A percentile compares a stretch with the other conserved stretches of the same genome.
phyloP scores from a whole-genome alignment of 2,329 filamentous ascomycete genomes.

The Neoarthrinium moseri region DNA sequence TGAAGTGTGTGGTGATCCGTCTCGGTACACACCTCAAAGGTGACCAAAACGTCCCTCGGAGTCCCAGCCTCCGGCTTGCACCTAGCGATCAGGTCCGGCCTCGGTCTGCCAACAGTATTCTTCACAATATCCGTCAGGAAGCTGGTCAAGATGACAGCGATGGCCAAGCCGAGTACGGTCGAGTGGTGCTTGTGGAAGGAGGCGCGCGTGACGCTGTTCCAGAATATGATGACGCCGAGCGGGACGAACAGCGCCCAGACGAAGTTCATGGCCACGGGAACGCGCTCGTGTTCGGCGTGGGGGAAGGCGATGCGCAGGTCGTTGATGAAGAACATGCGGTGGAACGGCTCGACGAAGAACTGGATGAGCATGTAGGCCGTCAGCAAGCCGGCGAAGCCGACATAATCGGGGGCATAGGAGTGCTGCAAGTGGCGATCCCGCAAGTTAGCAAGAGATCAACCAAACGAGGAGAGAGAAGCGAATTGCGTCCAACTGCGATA shows the following conservation, averaged over 20 bases:
- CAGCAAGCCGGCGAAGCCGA: conserved; percentile 72
- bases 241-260: conserved; percentile 76
- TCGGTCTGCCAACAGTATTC: conserved; percentile 77
- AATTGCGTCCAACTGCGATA: too few relatives aligned
- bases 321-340: conserved; percentile 89
- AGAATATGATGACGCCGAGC: conserved; percentile 62
- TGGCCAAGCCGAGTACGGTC: conserved; percentile 76
- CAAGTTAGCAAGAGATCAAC: not conserved
- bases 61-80: conserved; percentile 67
- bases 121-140: conserved; percentile 91
- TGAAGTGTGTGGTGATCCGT: conserved; percentile 67
- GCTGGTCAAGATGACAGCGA: conserved; percentile 72
- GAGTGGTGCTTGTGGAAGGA: conserved; percentile 80
- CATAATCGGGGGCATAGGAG: conserved; percentile 86
- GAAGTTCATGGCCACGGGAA: conserved; percentile 77
- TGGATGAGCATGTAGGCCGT: conserved; percentile 66
- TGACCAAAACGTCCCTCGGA: conserved; percentile 52
- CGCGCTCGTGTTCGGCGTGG: conserved; percentile 79
- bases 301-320: conserved; percentile 84
- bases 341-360: conserved; percentile 77
- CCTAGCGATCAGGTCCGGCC: conserved; percentile 64
- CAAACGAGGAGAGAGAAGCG: too few relatives aligned
- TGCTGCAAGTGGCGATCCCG: conserved; percentile 43
- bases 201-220: conserved; percentile 62
- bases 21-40: conserved; percentile 71